These are phyloP conservation scores for Trichocladium uniseriatum DNA, from an alignment of 495 filamentous ascomycete species.

Conservation along the genomic window DNA sequence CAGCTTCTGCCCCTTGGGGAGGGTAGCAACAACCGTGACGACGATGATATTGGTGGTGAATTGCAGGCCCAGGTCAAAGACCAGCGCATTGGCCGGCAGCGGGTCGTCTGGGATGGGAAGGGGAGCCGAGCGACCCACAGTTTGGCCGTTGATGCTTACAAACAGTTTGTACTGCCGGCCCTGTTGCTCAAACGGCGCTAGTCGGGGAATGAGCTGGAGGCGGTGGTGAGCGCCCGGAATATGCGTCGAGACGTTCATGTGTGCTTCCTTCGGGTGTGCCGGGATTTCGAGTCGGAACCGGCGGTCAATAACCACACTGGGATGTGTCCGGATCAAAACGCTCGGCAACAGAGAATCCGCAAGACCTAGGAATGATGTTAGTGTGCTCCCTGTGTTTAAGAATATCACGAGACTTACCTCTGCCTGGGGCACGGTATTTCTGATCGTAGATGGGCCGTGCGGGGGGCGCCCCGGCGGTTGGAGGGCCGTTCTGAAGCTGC, in stretches of 20 bases:
- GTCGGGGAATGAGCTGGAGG: constrained; percentile 53
- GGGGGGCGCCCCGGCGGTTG: constrained; percentile 4
- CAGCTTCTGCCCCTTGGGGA: constrained; percentile 48
- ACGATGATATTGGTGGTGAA: constrained; percentile 59
- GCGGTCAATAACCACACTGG: constrained; percentile 45
- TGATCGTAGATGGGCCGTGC: constrained; percentile 21
- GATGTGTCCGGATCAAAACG: constrained; percentile 56
- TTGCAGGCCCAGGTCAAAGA: constrained; percentile 53
- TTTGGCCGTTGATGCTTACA: constrained; percentile 40
- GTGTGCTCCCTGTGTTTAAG: too few relatives aligned
- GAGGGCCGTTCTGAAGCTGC: constrained; percentile 21
- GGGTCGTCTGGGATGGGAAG: constrained; percentile 38
- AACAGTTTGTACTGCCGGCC: constrained; percentile 27
- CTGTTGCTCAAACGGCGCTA: constrained; percentile 46
- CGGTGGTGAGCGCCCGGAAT: constrained; percentile 54
- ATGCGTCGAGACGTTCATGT: constrained; percentile 59
- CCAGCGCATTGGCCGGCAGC: constrained; percentile 34
- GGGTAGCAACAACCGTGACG: constrained; percentile 54
- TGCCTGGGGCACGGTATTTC: constrained; percentile 38
- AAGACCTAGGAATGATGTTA: constrained; percentile 14
- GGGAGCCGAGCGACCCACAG: constrained; percentile 46
- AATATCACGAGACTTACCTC: constrained; percentile 36
- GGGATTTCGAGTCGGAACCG: constrained; percentile 49
- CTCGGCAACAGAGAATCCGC: constrained; percentile 56
- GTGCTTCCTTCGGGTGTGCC: constrained; percentile 49